These are phyloP conservation scores for Rugonectria rugulosa DNA, from an alignment of 2,329 filamentous ascomycete genomes.

Conservation along the genomic window DNA sequence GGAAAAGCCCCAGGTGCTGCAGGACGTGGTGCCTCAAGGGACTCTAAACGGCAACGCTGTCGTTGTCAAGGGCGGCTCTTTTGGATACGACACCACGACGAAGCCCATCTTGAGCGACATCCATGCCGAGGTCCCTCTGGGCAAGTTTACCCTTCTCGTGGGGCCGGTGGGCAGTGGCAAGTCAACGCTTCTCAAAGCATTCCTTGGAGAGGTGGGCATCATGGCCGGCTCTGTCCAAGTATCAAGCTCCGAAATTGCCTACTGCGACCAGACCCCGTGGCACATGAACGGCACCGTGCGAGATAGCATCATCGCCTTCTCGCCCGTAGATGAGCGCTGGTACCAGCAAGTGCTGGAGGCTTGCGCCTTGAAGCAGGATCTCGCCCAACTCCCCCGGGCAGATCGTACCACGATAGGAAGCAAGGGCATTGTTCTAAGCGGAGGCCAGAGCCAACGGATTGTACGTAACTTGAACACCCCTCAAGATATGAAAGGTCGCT, in stretches of 20 bases:
- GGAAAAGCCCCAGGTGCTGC: constrained; percentile 1
- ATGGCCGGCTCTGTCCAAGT: constrained; percentile 1
- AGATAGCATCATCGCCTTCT: constrained; percentile 43
- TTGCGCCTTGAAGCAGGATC: constrained; percentile 35
- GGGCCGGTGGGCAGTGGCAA: constrained; percentile 45
- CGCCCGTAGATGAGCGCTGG: constrained; percentile 35
- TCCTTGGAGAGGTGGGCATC: constrained; percentile 39
- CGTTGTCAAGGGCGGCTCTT: background rate
- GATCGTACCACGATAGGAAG: constrained; percentile 46
- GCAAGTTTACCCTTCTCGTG: constrained; percentile 40
- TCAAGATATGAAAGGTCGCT: background rate
- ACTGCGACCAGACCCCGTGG: constrained; percentile 39
- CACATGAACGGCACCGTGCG: constrained; percentile 42
- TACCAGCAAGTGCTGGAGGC: constrained; percentile 40
- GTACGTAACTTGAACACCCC: constrained; percentile 13
- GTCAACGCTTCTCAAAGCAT: constrained; percentile 42
- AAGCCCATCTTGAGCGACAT: constrained; percentile 10
- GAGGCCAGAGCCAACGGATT: constrained; percentile 47
- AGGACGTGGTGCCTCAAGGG: constrained; percentile 19
- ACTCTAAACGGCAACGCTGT: background rate
- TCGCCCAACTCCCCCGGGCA: constrained; percentile 40
- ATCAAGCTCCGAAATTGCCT: constrained; percentile 22
- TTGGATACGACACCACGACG: background rate
- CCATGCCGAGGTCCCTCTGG: constrained; percentile 25
- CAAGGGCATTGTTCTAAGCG: constrained; percentile 47